These are phyloP conservation scores for Entonaema liquescens DNA, from an alignment of 495 filamentous ascomycete species.

Conservation along the genomic window DNA sequence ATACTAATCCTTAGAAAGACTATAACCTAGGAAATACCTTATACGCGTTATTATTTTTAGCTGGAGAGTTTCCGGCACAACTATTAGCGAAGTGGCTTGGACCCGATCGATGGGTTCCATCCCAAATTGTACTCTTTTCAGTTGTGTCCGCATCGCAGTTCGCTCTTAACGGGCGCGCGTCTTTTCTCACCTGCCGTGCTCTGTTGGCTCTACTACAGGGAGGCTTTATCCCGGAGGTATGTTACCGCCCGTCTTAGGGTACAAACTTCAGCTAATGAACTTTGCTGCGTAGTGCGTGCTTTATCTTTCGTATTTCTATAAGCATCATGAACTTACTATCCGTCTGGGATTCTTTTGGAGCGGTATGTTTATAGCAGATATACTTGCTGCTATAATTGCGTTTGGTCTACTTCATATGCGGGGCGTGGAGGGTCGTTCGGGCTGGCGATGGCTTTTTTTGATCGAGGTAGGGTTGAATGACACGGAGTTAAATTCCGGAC, in stretches of 20 bases:
- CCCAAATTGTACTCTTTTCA: constrained; percentile 83
- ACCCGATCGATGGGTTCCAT: constrained; percentile 85
- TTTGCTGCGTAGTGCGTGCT: constrained; percentile 50
- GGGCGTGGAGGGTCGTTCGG: constrained; percentile 63
- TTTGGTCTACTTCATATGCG: constrained; percentile 76
- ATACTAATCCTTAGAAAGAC: constrained; percentile 46
- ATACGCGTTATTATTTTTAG: constrained; percentile 73
- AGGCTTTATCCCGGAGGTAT: constrained; percentile 66
- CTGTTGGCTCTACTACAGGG: constrained; percentile 80
- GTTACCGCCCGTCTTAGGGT: background rate
- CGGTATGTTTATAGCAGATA: constrained; percentile 69
- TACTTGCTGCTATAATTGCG: constrained; percentile 74
- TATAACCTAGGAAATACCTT: constrained; percentile 83
- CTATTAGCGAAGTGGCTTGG: constrained; percentile 79
- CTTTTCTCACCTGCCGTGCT: constrained; percentile 71
- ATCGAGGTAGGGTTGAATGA: constrained; percentile 47
- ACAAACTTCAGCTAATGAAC: background rate
- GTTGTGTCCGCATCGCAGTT: constrained; percentile 74
- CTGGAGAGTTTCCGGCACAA: constrained; percentile 79
- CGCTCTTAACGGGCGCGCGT: constrained; percentile 65
- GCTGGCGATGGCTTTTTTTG: constrained; percentile 81
- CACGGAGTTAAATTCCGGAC: background rate
- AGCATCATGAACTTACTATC: constrained; percentile 69
- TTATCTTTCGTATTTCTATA: constrained; percentile 83
- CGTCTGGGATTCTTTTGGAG: constrained; percentile 66